Evolutionary conservation across 306 rosid species (phyloP), one percentile per base, ranked within the genome.

Genomic region (Luffa aegyptiaca): DNA sequence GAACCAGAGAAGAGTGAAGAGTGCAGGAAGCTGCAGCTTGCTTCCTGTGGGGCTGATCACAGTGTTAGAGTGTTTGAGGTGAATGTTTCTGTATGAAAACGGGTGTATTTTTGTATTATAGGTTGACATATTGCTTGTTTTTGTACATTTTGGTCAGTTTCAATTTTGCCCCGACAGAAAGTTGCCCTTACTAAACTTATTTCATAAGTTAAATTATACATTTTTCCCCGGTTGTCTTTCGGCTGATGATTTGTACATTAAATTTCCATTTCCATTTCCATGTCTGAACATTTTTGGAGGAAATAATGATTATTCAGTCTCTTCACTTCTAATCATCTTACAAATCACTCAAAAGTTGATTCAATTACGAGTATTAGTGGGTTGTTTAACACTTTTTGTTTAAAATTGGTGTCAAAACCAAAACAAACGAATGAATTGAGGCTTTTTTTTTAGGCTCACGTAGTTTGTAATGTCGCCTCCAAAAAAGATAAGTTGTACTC

Each of bases 11-110:
- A 51, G 73, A 81, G 39, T 41, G 91, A 91, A 83, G 84, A 88
- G 81, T 53, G 84, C 75, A 80, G 56, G 65, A 80, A 83, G 41
- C 59, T 91, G 66, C 92, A 90, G 86, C 89, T 96, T 33, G 99
- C 96, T 85, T 96, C 98, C n/a, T 89, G 97, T 83, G 99, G 97
- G 45, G 92, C 88, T 64, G 98, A 96, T 80, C 86, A 93, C 64
- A 90, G 98, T 79, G 93, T 90, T 56, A 89, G 97, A 86, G 91
- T 96, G n/a, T 93, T 91, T 70, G 89, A 90, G 51, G 87, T 96
- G 68, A 85, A 85, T 18, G 45, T 74, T 51, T 35, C 18, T 31
- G 31, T 33, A 52, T 74, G 78, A 74, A 74, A 74, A 52, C 33
- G 8, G 14, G 33, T 5, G 3, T 26, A 33, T 31, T 1, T 52